Percentiles rank a stretch among this genome's conserved stretches.
Conservation (phyloP, 805 yeast species). For the Scheffersomyces ergatensis region DNA sequence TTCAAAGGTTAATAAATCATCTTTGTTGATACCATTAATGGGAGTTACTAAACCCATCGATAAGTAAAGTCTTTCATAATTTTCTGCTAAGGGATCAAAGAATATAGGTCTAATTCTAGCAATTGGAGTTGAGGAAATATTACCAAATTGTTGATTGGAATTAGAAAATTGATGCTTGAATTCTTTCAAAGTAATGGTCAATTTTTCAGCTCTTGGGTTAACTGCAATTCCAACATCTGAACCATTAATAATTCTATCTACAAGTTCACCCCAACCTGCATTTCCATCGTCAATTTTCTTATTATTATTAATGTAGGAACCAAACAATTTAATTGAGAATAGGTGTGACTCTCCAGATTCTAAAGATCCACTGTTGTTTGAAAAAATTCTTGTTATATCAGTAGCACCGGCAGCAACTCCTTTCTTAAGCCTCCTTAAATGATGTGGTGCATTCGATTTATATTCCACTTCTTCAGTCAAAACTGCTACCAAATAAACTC, state of each 20-base stretch:
- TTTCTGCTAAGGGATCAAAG: conserved; percentile 60
- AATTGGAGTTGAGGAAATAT: conserved; percentile 41
- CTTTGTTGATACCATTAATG: conserved; percentile 24
- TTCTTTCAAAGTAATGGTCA: conserved; percentile 72
- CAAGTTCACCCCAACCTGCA: conserved; percentile 87
- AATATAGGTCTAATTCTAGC: conserved; percentile 63
- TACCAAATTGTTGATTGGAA: neutral
- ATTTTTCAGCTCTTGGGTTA: conserved; percentile 74
- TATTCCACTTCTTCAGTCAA: conserved; percentile 68
- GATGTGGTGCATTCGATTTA: conserved; percentile 19
- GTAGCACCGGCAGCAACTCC: conserved; percentile 90
- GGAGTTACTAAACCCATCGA: conserved; percentile 50
- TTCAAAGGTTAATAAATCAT: conserved; percentile 51
- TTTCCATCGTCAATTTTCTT: conserved; percentile 16
- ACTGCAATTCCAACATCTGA: conserved; percentile 74
- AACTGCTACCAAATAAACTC: conserved; percentile 73
- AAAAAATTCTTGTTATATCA: conserved; percentile 76
- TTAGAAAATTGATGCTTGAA: conserved; percentile 48
- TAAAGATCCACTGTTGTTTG: conserved; percentile 58
- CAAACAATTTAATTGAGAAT: conserved; percentile 67
- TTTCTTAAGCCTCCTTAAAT: conserved; percentile 51
- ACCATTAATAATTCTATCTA: conserved; percentile 75
- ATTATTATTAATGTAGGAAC: conserved; percentile 56
- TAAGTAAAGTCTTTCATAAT: conserved; percentile 60
- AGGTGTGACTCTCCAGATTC: conserved; percentile 65